Percentiles rank a stretch among this genome's conserved stretches.
Conservation (phyloP, 169 alveolate genomes). For the Babesia caballi region DNA sequence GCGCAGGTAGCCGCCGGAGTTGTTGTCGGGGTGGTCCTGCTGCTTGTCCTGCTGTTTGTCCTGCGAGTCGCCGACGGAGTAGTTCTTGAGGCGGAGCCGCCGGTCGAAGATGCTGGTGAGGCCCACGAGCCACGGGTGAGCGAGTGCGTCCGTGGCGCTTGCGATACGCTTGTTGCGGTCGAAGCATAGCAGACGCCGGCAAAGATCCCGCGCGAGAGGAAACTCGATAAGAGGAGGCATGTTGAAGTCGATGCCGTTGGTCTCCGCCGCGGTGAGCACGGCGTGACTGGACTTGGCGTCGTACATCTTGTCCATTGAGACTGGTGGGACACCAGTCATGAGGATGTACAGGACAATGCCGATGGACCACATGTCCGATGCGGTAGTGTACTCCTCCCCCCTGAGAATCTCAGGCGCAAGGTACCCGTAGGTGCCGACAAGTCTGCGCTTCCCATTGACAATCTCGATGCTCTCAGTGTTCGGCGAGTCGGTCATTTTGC, state of each 20-base stretch:
- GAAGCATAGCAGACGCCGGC: constrained; percentile 80
- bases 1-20: constrained; percentile 9
- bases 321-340: constrained; percentile 89
- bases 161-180: constrained; percentile 80
- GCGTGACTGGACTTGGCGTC: constrained; percentile 80
- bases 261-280: constrained; percentile 75
- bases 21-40: neutral
- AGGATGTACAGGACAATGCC: constrained; percentile 87
- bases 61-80: constrained; percentile 14
- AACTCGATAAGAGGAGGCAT: constrained; percentile 82
- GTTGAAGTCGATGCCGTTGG: constrained; percentile 83
- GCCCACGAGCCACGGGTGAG: constrained; percentile 86
- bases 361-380: constrained; percentile 88
- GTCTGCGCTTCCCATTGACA: constrained; percentile 76
- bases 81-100: constrained; percentile 38
- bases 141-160: constrained; percentile 79
- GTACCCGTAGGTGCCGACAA: constrained; percentile 83
- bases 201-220: constrained; percentile 86
- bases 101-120: constrained; percentile 58
- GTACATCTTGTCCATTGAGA: constrained; percentile 85
- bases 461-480: constrained; percentile 52
- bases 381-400: constrained; percentile 82
- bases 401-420: constrained; percentile 83
- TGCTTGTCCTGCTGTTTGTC: neutral
- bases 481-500: constrained; percentile 76